Base-by-base conservation (phyloP, 805 yeast species). In the Gaillardinia entomophila region DNA sequence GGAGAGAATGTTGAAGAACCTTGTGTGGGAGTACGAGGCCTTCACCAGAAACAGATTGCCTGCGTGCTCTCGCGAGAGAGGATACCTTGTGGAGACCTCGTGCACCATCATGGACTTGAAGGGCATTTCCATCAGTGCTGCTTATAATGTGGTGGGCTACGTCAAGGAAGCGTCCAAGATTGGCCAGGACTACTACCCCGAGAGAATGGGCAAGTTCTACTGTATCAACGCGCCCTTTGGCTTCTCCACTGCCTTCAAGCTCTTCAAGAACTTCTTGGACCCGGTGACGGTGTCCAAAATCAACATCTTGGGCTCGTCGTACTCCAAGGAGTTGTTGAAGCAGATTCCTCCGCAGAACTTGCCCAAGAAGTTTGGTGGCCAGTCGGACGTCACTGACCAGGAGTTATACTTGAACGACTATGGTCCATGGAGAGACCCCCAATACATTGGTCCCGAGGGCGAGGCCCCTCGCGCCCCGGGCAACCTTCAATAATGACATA, bases 201-300 rank as follows among this genome's bases (percentile, higher is more conserved):
- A 92, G 71, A 83, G 97, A 63, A 92, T 92, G 98, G 98, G 98
- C 54, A 88, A 85, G 62, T 92, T 90, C 57, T 90, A 88, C 65
- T 68, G 89, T 49, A 86, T 92, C 63, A 92, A 92, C 55, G 95
- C 97, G 1, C 98, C 98, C 43, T 92, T 88, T 55, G 98, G 98
- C 2, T 92, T 92, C 65, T 78, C 96, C 24, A 81, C 97, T 26
- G 97, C 94, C 26, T 92, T 90, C 75, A 77, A 78, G 57, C 55
- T 89, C 34, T 85, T 92, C 68, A 88, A 88, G 67, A 90, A 95
- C 35, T 89, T 92, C 65, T 74, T 92, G 55, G 98, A 92, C 57
- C 97, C 97, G 3, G 97, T 90, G 35, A 92, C 98, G 6, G 97
- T 92, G 15, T 80, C 92, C 29, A 92, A 92, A 67, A 90, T 92